Percentiles rank a stretch among this genome's conserved stretches.
These are phyloP conservation scores for Miamiensis avidus DNA, from an alignment of 169 alveolate genomes.

Conservation along the genomic window DNA sequence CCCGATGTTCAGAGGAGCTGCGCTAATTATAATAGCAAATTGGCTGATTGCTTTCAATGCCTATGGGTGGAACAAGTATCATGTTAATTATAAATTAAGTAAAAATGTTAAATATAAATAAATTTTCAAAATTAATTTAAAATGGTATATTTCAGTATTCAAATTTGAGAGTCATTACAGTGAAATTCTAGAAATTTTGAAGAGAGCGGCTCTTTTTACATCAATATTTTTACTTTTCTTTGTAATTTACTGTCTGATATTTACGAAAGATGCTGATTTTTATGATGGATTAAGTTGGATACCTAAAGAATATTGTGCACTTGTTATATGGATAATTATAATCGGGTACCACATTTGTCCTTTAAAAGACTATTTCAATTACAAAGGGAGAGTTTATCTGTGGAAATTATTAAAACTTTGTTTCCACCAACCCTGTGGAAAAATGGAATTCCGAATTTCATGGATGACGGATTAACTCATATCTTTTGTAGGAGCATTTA, in stretches of 20 bases:
- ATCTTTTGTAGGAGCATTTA: not conserved
- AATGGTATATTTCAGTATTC: not conserved
- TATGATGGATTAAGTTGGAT: not conserved
- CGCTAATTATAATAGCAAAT: not conserved
- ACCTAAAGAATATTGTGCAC: not conserved
- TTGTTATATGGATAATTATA: not conserved
- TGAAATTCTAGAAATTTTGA: too few relatives aligned
- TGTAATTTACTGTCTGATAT: too few relatives aligned
- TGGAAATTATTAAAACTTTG: not conserved
- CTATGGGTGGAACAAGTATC: not conserved
- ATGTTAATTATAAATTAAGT: not conserved
- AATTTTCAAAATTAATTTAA: not conserved
- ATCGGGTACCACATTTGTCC: not conserved
- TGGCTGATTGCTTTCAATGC: not conserved
- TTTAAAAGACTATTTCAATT: too few relatives aligned
- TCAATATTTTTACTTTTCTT: too few relatives aligned
- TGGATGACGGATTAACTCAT: not conserved
- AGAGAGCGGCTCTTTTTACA: not conserved
- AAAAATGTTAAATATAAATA: too few relatives aligned
- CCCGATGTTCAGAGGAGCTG: not conserved
- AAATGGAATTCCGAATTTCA: not conserved
- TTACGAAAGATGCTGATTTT: not conserved
- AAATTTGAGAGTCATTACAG: not conserved
- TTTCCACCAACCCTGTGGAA: not conserved
- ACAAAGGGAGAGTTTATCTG: not conserved